Evolutionary conservation across 345 rosid species (phyloP).

Genomic region (Euphorbia lathyris): DNA sequence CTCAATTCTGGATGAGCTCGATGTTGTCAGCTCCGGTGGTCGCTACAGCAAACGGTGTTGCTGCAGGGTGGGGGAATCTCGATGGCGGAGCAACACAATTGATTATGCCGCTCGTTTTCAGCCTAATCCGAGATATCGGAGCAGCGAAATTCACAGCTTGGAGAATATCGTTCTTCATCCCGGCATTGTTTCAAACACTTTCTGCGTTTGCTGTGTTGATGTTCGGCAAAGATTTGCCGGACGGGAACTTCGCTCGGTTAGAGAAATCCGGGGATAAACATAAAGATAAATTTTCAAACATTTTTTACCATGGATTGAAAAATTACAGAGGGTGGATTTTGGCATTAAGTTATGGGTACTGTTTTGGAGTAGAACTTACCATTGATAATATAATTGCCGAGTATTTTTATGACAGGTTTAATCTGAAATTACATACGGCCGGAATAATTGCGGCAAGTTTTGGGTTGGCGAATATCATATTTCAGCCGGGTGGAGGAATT

Average conservation of each 20-base stretch:
- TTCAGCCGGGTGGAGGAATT: slow-evolving; percentile 75
- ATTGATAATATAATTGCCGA: slow-evolving; percentile 81
- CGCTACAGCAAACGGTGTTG: slow-evolving; percentile 74
- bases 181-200: slow-evolving; percentile 68
- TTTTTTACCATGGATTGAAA: slow-evolving; percentile 43
- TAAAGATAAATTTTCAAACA: slow-evolving; percentile 51
- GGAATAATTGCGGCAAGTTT: slow-evolving; percentile 88
- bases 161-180: slow-evolving; percentile 80
- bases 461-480: slow-evolving; percentile 71
- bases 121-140: slow-evolving; percentile 50
- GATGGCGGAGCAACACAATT: slow-evolving; percentile 93
- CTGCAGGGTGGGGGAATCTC: slow-evolving; percentile 93
- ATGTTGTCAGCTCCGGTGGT: slow-evolving; percentile 76
- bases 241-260: slow-evolving; percentile 62
- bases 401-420: slow-evolving; percentile 79
- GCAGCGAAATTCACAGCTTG: slow-evolving; percentile 77
- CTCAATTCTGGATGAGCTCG: slow-evolving; percentile 96
- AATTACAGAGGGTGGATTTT: slow-evolving; percentile 93
- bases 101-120: slow-evolving; percentile 76
- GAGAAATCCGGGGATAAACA: slow-evolving; percentile 65
- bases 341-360: slow-evolving; percentile 84
- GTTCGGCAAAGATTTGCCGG: slow-evolving; percentile 83
- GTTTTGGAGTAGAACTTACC: slow-evolving; percentile 86
- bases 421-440: slow-evolving; percentile 68
- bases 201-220: slow-evolving; percentile 64